phyloP scores from a whole-genome alignment of 352 stramenopile species.

The Phytophthora gonapodyides region DNA sequence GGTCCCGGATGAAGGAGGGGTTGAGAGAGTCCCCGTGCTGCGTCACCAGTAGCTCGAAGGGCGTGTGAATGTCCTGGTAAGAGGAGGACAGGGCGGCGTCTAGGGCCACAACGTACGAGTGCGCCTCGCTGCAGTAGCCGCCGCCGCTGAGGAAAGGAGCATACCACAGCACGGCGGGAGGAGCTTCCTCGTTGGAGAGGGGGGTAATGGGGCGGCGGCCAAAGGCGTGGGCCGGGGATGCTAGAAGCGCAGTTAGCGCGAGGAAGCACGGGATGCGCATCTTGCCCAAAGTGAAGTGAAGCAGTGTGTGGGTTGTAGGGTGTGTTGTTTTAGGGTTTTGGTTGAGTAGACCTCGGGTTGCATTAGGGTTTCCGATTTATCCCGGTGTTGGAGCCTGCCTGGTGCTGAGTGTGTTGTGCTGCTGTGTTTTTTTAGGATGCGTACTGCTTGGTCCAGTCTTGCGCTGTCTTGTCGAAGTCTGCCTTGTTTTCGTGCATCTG shows the following conservation, averaged over 20 bases:
- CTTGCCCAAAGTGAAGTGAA: no score
- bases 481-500: slow-evolving; percentile 93
- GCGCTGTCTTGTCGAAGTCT: slow-evolving; percentile 93
- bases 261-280: background rate
- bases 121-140: slow-evolving; percentile 93
- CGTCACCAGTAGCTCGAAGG: slow-evolving; percentile 69
- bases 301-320: no score
- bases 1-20: slow-evolving; percentile 64
- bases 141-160: slow-evolving; percentile 92
- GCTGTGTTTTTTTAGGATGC: slow-evolving; percentile 59
- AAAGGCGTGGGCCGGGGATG: slow-evolving; percentile 8
- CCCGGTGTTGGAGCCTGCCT: background rate
- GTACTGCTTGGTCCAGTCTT: slow-evolving; percentile 93
- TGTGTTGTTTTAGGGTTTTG: no score
- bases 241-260: slow-evolving; percentile 15
- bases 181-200: background rate
- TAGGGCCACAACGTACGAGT: slow-evolving; percentile 83
- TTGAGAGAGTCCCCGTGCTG: slow-evolving; percentile 75
- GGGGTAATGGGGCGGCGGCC: background rate
- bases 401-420: background rate
- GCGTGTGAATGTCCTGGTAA: background rate
- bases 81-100: slow-evolving; percentile 29
- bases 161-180: slow-evolving; percentile 82
- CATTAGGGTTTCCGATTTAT: background rate
- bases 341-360: no score